Percentiles rank a stretch among this genome's conserved stretches.
These are phyloP conservation scores for Coemansia sp. DNA, from an alignment of 192 early-diverging fungal genomes.

Conservation along the genomic window DNA sequence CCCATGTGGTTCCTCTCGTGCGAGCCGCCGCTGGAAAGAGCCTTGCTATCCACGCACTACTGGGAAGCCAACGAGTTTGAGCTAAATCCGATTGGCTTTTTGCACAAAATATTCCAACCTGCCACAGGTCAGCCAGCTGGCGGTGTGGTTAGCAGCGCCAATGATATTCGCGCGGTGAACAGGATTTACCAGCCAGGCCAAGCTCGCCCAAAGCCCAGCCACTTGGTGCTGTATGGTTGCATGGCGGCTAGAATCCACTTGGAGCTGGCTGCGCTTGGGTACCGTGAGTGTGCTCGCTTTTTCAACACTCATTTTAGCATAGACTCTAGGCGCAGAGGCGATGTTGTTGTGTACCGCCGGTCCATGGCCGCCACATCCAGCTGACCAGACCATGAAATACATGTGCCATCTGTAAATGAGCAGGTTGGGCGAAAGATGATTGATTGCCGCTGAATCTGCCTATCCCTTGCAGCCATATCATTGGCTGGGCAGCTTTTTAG, in stretches of 20 bases:
- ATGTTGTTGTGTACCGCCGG: constrained; percentile 72
- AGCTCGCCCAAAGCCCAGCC: constrained; percentile 56
- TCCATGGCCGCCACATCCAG: neutral
- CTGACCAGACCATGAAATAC: neutral
- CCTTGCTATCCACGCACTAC: constrained; percentile 54
- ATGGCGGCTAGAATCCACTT: constrained; percentile 39
- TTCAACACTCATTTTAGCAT: constrained; percentile 90
- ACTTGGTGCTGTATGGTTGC: constrained; percentile 76
- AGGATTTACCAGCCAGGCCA: neutral
- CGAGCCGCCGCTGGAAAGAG: constrained; percentile 71
- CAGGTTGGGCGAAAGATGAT: no score
- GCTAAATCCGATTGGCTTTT: constrained; percentile 58
- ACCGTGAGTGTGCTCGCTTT: constrained; percentile 71
- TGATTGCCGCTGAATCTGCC: no score
- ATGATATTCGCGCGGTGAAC: neutral
- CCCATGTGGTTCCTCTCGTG: constrained; percentile 86
- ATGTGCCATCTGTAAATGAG: no score
- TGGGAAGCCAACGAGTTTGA: constrained; percentile 78
- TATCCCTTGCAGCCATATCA: no score
- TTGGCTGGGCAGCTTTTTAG: no score
- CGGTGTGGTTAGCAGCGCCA: neutral
- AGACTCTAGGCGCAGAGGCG: constrained; percentile 72
- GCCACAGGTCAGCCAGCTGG: neutral
- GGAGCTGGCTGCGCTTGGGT: constrained; percentile 46
- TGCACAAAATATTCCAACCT: constrained; percentile 49